phyloP scores from a whole-genome alignment of 805 yeast species.

The Wickerhamomyces mucosus region DNA sequence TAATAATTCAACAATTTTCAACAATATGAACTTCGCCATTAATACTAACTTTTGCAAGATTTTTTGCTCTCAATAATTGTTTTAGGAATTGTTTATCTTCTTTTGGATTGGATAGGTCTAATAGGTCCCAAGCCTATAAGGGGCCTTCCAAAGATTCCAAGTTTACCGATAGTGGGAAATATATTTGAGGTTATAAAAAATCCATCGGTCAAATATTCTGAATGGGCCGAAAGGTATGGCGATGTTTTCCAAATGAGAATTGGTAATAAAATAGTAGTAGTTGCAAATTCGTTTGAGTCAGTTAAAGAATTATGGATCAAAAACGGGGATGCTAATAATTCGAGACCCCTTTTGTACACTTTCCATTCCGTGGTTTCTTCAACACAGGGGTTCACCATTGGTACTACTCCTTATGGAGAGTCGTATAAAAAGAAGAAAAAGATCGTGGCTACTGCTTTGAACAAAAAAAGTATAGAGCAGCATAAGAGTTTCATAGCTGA shows the following conservation, averaged over 20 bases:
- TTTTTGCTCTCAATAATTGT: too few relatives aligned
- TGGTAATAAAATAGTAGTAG: slow-evolving; percentile 47
- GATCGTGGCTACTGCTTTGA: slow-evolving; percentile 34
- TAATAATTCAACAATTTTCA: too few relatives aligned
- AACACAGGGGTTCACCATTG: slow-evolving; percentile 51
- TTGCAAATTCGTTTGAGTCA: slow-evolving; percentile 57
- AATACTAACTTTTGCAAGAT: too few relatives aligned
- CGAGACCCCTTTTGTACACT: slow-evolving; percentile 58
- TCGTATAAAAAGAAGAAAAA: slow-evolving; percentile 39
- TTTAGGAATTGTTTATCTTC: too few relatives aligned
- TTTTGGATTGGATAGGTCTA: slow-evolving; percentile 15
- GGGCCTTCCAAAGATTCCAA: slow-evolving; percentile 34
- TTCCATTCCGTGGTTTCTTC: slow-evolving; percentile 55
- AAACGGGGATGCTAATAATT: slow-evolving; percentile 43
- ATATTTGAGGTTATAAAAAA: slow-evolving; percentile 32
- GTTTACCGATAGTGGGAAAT: slow-evolving; percentile 45
- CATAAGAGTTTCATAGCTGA: slow-evolving; percentile 27
- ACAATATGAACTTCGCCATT: too few relatives aligned
- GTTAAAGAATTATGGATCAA: slow-evolving; percentile 44
- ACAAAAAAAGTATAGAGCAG: slow-evolving; percentile 25
- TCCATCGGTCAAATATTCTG: slow-evolving; percentile 39
- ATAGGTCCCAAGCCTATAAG: slow-evolving; percentile 23
- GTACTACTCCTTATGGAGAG: slow-evolving; percentile 51
- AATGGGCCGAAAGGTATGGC: slow-evolving; percentile 36
- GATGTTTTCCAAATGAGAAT: slow-evolving; percentile 53